These are phyloP conservation scores for Sphagnum magellanicum DNA, from an alignment of 228 moss, liverwort and hornwort species.

Conservation along the genomic window DNA sequence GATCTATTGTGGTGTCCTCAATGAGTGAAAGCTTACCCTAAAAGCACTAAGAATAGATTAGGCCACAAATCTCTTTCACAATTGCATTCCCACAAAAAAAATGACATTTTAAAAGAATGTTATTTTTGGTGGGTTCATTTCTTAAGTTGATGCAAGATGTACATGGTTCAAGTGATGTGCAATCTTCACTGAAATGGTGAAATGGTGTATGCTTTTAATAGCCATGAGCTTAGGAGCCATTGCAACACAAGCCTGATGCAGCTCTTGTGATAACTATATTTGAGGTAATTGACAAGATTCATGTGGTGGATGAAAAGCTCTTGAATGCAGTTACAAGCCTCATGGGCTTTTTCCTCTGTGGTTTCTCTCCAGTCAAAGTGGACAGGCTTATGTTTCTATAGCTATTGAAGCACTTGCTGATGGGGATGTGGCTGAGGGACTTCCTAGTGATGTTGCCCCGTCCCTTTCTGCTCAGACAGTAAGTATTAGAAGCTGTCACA, in stretches of 20 bases:
- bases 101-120: too few species aligned
- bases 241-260: slow-evolving; percentile 29
- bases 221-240: slow-evolving; percentile 30
- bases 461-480: slow-evolving; percentile 53
- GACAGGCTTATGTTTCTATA: slow-evolving; percentile 44
- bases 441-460: slow-evolving; percentile 35
- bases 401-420: slow-evolving; percentile 54
- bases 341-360: slow-evolving; percentile 17
- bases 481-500: not conserved
- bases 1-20: too few species aligned
- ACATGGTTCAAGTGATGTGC: too few species aligned
- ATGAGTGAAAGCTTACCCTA: too few species aligned
- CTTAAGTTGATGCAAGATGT: too few species aligned
- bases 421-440: slow-evolving; percentile 50
- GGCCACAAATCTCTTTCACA: too few species aligned
- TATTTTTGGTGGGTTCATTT: too few species aligned
- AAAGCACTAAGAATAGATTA: too few species aligned
- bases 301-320: slow-evolving; percentile 38
- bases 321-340: slow-evolving; percentile 48
- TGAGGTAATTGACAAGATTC: slow-evolving; percentile 24
- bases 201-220: not conserved
- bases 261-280: slow-evolving; percentile 40
- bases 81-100: too few species aligned
- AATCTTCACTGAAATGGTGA: too few species aligned
- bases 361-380: slow-evolving; percentile 33